phyloP scores from a whole-genome alignment of 306 rosid species.

The Parietaria judaica region DNA sequence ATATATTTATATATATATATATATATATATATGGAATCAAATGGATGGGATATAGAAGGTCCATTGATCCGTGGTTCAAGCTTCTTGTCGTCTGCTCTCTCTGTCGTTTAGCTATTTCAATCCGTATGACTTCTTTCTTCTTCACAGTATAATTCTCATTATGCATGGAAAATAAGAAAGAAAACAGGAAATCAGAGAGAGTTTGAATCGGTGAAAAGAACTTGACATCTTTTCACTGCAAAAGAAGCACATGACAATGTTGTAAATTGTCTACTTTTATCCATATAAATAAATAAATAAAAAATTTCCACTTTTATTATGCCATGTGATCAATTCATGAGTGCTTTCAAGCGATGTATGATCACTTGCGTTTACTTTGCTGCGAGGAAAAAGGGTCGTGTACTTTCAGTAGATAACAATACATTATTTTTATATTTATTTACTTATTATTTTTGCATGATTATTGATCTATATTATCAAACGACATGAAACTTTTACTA shows the following conservation, averaged over 20 bases:
- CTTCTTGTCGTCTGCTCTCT: neutral
- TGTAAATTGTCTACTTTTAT: neutral
- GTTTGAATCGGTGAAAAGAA: constrained; percentile 4
- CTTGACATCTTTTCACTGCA: neutral
- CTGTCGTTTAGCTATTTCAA: neutral
- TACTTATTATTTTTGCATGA: too few species aligned
- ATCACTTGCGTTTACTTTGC: too few species aligned
- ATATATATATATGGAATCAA: constrained; percentile 1
- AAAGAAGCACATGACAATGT: constrained; percentile 8
- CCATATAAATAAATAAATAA: too few species aligned
- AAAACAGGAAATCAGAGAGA: neutral
- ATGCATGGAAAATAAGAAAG: neutral
- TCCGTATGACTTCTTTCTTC: neutral
- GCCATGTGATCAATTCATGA: too few species aligned
- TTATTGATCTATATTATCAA: too few species aligned
- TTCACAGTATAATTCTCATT: neutral
- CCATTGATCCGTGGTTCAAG: neutral
- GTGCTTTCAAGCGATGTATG: too few species aligned
- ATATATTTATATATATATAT: too few species aligned
- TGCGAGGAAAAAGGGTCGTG: too few species aligned
- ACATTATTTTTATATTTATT: too few species aligned
- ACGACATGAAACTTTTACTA: too few species aligned
- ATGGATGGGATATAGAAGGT: neutral
- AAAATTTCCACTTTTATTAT: too few species aligned
- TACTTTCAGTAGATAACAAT: too few species aligned